Evolutionary conservation across 805 yeast genomes (phyloP), one percentile per base, ranked within the genome.

Genomic region (Kodamaea kakaduensis): DNA sequence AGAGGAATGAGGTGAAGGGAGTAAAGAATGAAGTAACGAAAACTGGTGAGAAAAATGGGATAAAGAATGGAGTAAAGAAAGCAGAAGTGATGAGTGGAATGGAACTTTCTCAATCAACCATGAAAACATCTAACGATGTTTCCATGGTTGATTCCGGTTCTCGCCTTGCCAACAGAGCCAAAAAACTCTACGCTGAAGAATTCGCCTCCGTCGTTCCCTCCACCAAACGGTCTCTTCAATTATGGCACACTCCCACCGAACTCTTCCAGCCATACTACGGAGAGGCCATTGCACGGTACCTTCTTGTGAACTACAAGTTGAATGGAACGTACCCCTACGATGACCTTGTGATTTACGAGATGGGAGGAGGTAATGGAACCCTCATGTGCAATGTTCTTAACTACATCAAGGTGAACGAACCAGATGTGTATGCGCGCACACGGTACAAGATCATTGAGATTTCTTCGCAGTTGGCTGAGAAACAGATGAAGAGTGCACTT

Each of bases 181-280:
- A 47, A 28, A 44, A 36, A 18, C 49, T 57, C 34, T 57, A 59
- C 18, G 47, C 50, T 31, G 45, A 48, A 20, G 61, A 60, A 8
- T 32, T 49, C 5, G 41, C 46, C 19, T 34, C 41, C 9, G 40
- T 42, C 6, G 27, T 42, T 12, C 37, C 39, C 22, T 37, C 46
- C 36, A 44, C 42, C 34, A 34, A 38, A 27, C 58, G 63, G 34
- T 70, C 79, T 1, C 44, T 77, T 10, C 95, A 86, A 56, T 58
- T 84, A 31, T 86, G 95, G 95, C 95, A 86, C 52, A 86, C 95
- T 0, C 95, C 95, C 1, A 82, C 93, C 0, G 95, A 87, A 56
- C 63, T 86, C 29, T 86, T 86, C 59, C 79, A 79, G 43, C 95
- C 96, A 0, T 79, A 68, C 47, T 86, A 87, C 49, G 95, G 95